Base-by-base conservation (phyloP, 345 rosid species). In the Euphorbia pulcherrima region DNA sequence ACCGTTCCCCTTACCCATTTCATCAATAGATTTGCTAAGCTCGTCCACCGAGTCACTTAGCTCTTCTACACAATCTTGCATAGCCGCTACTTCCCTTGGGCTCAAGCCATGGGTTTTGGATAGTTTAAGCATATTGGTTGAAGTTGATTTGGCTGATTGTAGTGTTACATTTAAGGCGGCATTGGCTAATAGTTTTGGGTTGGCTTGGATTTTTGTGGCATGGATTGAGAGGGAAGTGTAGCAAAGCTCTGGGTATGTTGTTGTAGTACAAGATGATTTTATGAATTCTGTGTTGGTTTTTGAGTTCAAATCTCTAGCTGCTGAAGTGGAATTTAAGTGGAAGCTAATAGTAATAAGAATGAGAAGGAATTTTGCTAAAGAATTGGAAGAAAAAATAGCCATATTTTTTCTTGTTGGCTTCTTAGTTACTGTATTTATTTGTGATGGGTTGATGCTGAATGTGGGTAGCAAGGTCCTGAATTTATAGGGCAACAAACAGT, bases 181-280 rank as follows among this genome's bases (percentile, higher is more conserved):
- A 50, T 72, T 73, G 73, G 87, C 87, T 10, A 92, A 83, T 64
- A 84, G 81, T 77, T 80, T 79, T 9, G 90, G 98, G 82, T 84
- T 92, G 24, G 77, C 83, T 62, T 82, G 86, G 83, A 92, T 89
- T 64, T 51, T 46, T 66, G 47, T 76, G 2, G 98, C 89, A 1
- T 81, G 86, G 46, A 47, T 65, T 0, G 80, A 80, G 40, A 92
- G 95, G 76, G 95, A 79, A 21, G 47, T 26, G 59, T 72, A 80
- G 68, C 98, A 92, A 2, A 92, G 96, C 21, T 37, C 60, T 44
- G 90, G 96, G 56, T 88, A 92, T 10, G 71, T 82, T 54, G 98
- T 86, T 67, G 74, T 71, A 6, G 70, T 72, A 67, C 96, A 92
- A 8, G 87, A 85, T 30, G 84, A 78, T 72, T 56, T 81, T 50